Conservation (phyloP, 2,329 filamentous ascomycete species). For the Ceratocystiopsis sp. region DNA sequence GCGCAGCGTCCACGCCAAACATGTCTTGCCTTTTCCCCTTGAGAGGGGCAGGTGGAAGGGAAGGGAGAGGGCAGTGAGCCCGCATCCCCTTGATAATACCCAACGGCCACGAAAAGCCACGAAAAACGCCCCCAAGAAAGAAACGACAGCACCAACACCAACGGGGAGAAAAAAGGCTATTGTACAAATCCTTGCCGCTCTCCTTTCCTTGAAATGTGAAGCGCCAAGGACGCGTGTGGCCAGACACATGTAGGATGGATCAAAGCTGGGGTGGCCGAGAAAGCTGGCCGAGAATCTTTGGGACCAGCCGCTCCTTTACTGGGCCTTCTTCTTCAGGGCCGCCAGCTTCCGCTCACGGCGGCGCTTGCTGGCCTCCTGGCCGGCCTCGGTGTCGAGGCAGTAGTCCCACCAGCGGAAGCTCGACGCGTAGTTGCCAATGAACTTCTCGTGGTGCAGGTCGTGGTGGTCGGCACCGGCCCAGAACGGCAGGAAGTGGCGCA, state of each 20-base stretch:
- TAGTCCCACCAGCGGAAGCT: constrained; percentile 99
- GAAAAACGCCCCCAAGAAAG: constrained; percentile 4
- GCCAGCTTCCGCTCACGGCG: constrained; percentile 63
- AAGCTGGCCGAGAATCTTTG: neutral
- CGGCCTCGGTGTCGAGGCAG: constrained; percentile 80
- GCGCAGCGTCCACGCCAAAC: no score
- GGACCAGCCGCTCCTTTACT: constrained; percentile 24
- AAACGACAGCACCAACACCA: neutral
- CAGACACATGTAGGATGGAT: no score
- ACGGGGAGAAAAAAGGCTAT: neutral
- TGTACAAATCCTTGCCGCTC: neutral
- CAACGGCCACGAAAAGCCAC: neutral
- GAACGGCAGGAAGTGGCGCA: constrained; percentile 84
- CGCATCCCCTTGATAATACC: neutral
- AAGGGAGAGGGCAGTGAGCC: constrained; percentile 1
- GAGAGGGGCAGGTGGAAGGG: no score
- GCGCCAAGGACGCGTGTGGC: no score
- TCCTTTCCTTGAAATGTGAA: no score
- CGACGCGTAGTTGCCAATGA: constrained; percentile 94
- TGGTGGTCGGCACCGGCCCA: constrained; percentile 97
- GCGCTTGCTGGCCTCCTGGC: constrained; percentile 68
- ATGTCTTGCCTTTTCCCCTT: no score
- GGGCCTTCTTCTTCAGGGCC: constrained; percentile 49
- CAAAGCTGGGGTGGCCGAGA: neutral
- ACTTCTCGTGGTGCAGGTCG: constrained; percentile 93